Percentiles rank a stretch among this genome's conserved stretches.
These are phyloP conservation scores for Lecanicillium sp. DNA, from an alignment of 2,329 filamentous ascomycete species.

Conservation along the genomic window DNA sequence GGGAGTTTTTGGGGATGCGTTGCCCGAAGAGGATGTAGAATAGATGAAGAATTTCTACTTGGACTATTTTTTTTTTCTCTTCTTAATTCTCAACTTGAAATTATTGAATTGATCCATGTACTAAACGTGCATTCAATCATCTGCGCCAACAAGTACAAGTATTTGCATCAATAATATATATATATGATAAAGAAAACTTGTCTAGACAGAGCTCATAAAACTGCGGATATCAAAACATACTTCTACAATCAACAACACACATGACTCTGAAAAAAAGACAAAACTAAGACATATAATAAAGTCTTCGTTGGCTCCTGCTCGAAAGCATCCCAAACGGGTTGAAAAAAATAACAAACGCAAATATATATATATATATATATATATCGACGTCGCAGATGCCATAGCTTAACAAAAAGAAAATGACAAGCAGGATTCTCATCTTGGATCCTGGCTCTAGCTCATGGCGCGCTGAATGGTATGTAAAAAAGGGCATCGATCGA, in stretches of 20 bases:
- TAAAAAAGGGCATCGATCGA: background rate
- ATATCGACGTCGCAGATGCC: background rate
- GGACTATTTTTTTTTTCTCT: no score
- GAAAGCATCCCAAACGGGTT: background rate
- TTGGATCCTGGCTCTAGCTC: no score
- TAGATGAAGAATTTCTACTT: background rate
- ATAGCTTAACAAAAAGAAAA: background rate
- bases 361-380: background rate
- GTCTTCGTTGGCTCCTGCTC: no score
- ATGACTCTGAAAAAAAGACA: background rate
- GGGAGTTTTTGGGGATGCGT: constrained; percentile 18
- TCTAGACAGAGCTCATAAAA: no score
- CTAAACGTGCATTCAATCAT: no score
- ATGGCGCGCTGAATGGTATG: background rate
- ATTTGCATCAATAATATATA: background rate
- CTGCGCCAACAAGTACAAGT: background rate
- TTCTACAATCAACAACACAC: background rate
- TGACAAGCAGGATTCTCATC: no score
- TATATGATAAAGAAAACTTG: no score
- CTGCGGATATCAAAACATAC: no score
- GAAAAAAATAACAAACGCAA: background rate
- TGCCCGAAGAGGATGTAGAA: background rate
- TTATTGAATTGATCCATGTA: no score
- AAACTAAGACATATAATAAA: no score
- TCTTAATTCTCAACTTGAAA: no score